Evolutionary conservation across 768 basidiomycete genomes (phyloP).

Genomic region (Termitomyces sp.): DNA sequence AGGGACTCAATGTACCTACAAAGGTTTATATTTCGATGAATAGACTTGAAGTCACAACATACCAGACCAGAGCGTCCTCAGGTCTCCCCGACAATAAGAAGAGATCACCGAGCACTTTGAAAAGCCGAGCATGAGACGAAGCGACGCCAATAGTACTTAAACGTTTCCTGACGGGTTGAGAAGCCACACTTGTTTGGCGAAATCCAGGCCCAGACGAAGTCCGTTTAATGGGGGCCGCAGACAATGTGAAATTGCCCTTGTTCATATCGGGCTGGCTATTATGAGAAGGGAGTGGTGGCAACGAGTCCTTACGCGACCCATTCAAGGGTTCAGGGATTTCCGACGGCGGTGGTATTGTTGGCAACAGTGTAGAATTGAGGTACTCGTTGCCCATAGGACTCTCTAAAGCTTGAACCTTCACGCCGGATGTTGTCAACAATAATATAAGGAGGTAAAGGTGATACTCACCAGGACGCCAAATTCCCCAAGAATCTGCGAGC

Average conservation of each 20-base stretch:
- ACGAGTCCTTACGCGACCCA: constrained; percentile 35
- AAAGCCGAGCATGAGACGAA: constrained; percentile 79
- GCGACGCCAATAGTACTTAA: constrained; percentile 57
- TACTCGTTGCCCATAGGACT: constrained; percentile 83
- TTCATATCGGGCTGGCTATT: constrained; percentile 55
- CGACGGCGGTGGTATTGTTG: constrained; percentile 50
- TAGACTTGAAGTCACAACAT: constrained; percentile 13
- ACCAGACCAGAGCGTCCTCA: constrained; percentile 81
- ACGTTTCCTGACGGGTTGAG: constrained; percentile 53
- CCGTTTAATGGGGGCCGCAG: constrained; percentile 44
- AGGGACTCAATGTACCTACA: constrained; percentile 84
- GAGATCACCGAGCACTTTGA: constrained; percentile 85
- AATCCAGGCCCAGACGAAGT: constrained; percentile 45
- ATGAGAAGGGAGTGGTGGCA: constrained; percentile 40
- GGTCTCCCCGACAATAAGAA: constrained; percentile 84
- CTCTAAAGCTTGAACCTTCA: constrained; percentile 72
- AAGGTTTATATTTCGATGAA: constrained; percentile 5
- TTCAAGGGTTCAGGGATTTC: constrained; percentile 60
- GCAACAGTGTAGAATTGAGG: constrained; percentile 64
- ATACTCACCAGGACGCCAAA: constrained; percentile 75
- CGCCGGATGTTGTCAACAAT: constrained; percentile 3
- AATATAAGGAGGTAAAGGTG: background rate
- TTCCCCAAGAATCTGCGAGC: constrained; percentile 80
- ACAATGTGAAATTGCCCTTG: constrained; percentile 28
- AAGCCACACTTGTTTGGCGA: constrained; percentile 48